Base-by-base conservation (phyloP, 2,329 filamentous ascomycete species). In the Exophiala viscosa region DNA sequence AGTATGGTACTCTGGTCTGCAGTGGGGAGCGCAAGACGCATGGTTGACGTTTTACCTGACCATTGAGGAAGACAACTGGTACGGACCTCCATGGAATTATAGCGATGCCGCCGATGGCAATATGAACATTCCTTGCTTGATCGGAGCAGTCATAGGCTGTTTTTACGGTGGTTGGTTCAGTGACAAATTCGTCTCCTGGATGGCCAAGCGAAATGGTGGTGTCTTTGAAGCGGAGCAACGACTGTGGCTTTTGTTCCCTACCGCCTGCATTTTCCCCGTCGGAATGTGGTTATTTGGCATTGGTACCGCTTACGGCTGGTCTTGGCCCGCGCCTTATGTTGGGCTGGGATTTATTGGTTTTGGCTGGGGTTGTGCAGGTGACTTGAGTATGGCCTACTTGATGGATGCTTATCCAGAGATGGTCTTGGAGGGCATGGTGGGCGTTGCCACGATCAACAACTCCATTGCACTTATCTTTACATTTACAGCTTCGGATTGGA, bases 11-110 rank as follows among this genome's bases (percentile, higher is more conserved):
- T 77, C 78, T 2, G 79, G 80, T 7, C 64, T 82, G 18, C 79
- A 82, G 61, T 83, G 80, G 80, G 80, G 80, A 3, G 71, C 77
- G 28, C 80, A 83, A 64, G 80, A 82, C 58, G 78, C 80, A n/a
- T 82, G 80, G 66, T 67, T 83, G 17, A 78, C 77, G 1, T 82
- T 83, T 62, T 82, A 83, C 57, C 69, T 81, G 31, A 83, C 80
- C 0, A 72, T 82, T 1, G 73, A 81, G 61, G 77, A 83, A 59
- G 78, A 81, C 55, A 75, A 75, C 58, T 82, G 78, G 75, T 76
- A 74, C 20, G 73, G 67, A 0, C 66, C 69, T 8, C 80, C 80
- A 0, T 83, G 77, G 73, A 75, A 80, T 63, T 83, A 83, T 62
- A 70, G 67, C 33, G 73, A 80, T 51, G 73, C 74, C 1, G 73